Evolutionary conservation across 2,329 filamentous ascomycete species (phyloP).

Genomic region (Aspergillus fumigatus): DNA sequence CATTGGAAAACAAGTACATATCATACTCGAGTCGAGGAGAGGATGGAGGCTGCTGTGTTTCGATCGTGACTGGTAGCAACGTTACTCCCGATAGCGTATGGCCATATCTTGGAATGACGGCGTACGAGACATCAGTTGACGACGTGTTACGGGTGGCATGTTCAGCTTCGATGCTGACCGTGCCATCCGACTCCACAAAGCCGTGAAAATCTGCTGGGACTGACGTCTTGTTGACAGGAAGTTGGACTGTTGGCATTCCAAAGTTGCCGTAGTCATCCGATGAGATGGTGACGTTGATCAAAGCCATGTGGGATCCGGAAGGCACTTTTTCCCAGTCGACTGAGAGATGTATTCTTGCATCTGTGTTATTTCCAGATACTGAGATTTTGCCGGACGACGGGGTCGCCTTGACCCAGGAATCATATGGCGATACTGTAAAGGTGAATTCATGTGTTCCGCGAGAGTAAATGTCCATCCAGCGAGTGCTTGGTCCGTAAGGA

Average conservation of each 20-base stretch:
- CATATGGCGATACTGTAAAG: constrained; percentile 48
- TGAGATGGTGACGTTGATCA: constrained; percentile 28
- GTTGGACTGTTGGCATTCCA: constrained; percentile 43
- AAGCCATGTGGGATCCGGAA: constrained; percentile 26
- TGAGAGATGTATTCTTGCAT: constrained; percentile 51
- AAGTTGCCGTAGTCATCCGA: constrained; percentile 27
- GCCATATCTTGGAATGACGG: constrained; percentile 52
- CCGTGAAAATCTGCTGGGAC: constrained; percentile 53
- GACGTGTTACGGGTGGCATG: constrained; percentile 22
- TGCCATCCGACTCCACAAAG: constrained; percentile 57
- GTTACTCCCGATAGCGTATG: constrained; percentile 57
- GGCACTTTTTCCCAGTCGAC: constrained; percentile 54
- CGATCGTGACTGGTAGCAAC: constrained; percentile 49
- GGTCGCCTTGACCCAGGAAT: constrained; percentile 51
- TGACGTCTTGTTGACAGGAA: constrained; percentile 51
- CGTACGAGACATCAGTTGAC: constrained; percentile 42
- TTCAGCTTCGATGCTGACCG: constrained; percentile 35
- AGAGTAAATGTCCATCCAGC: constrained; percentile 62
- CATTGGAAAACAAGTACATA: constrained; percentile 57
- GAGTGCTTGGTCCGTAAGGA: constrained; percentile 51
- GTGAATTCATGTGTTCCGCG: constrained; percentile 52
- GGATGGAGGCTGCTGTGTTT: constrained; percentile 47
- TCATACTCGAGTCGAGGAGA: constrained; percentile 56
- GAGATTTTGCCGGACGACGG: constrained; percentile 48
- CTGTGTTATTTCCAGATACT: constrained; percentile 37